These are phyloP conservation scores for Mimosa bimucronata DNA, from an alignment of 306 rosid species.

Conservation along the genomic window DNA sequence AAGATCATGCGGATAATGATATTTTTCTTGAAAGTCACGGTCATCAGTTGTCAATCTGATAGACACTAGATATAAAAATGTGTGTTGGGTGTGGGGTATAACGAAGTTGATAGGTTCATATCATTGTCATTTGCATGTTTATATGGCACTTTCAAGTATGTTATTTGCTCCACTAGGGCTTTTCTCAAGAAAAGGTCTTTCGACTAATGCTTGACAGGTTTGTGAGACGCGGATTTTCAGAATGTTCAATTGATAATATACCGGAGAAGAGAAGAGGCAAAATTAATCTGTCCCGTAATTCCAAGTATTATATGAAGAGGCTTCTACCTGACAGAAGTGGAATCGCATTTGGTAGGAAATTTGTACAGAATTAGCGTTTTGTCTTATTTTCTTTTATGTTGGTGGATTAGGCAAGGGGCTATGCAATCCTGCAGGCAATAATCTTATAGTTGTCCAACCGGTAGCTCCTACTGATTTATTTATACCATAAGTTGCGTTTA, in stretches of 20 bases:
- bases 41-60: background rate
- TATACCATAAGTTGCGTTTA: background rate
- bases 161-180: slow-evolving; percentile 19
- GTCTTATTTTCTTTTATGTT: background rate
- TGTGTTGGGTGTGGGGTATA: background rate
- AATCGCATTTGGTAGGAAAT: slow-evolving; percentile 54
- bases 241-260: slow-evolving; percentile 78
- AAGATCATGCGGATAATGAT: background rate
- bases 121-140: background rate
- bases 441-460: background rate
- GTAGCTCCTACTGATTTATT: background rate
- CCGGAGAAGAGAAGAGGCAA: slow-evolving; percentile 71
- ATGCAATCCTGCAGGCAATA: background rate
- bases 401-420: background rate
- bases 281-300: slow-evolving; percentile 85
- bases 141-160: background rate
- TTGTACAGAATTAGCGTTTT: slow-evolving; percentile 37
- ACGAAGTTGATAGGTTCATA: slow-evolving; percentile 5
- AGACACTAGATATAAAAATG: slow-evolving; percentile 4
- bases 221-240: slow-evolving; percentile 94
- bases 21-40: background rate
- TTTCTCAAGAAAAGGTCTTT: slow-evolving; percentile 17
- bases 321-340: slow-evolving; percentile 77
- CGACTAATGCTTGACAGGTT: slow-evolving; percentile 62
- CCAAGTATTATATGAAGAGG: slow-evolving; percentile 89